phyloP scores from a whole-genome alignment of 2,329 filamentous ascomycete species.

The Arthroderma sp. region DNA sequence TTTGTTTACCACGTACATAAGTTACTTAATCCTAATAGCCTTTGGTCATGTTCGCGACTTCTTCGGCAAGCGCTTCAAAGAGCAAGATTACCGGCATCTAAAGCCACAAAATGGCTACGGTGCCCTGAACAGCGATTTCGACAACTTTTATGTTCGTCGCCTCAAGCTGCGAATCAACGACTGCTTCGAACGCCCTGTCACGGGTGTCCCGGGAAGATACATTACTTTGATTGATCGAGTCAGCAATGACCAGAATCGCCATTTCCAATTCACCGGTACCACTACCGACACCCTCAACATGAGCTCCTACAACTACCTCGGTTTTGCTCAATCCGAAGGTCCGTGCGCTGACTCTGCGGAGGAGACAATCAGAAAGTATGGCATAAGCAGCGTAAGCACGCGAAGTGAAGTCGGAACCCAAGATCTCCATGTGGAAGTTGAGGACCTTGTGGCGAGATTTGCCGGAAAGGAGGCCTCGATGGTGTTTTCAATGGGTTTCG shows the following conservation, averaged over 20 bases:
- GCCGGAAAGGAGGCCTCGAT: slow-evolving; percentile 90
- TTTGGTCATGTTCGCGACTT: slow-evolving; percentile 94
- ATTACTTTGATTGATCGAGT: slow-evolving; percentile 86
- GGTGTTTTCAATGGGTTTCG: slow-evolving; percentile 98
- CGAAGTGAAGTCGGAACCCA: slow-evolving; percentile 74
- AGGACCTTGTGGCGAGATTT: slow-evolving; percentile 76
- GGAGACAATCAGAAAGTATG: slow-evolving; percentile 70
- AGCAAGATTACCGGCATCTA: slow-evolving; percentile 74
- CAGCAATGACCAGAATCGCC: slow-evolving; percentile 81
- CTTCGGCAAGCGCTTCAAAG: slow-evolving; percentile 89
- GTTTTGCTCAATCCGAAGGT: slow-evolving; percentile 93
- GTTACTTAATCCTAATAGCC: slow-evolving; percentile 88
- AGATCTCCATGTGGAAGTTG: slow-evolving; percentile 78
- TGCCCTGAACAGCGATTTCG: slow-evolving; percentile 92
- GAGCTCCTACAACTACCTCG: slow-evolving; percentile 99
- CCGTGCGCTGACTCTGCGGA: slow-evolving; percentile 91
- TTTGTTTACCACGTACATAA: slow-evolving; percentile 94
- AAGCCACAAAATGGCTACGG: slow-evolving; percentile 80
- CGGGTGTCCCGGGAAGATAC: slow-evolving; percentile 84
- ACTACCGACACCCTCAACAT: slow-evolving; percentile 92
- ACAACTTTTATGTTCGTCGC: slow-evolving; percentile 92
- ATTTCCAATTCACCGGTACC: slow-evolving; percentile 79
- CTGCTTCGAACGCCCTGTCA: slow-evolving; percentile 84
- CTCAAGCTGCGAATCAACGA: slow-evolving; percentile 93
- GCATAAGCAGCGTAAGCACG: slow-evolving; percentile 68